A percentile compares a stretch with the other conserved stretches of the same genome.
These are phyloP conservation scores for Colletotrichum simmondsii DNA, from an alignment of 2,329 filamentous ascomycete genomes.

Conservation along the genomic window DNA sequence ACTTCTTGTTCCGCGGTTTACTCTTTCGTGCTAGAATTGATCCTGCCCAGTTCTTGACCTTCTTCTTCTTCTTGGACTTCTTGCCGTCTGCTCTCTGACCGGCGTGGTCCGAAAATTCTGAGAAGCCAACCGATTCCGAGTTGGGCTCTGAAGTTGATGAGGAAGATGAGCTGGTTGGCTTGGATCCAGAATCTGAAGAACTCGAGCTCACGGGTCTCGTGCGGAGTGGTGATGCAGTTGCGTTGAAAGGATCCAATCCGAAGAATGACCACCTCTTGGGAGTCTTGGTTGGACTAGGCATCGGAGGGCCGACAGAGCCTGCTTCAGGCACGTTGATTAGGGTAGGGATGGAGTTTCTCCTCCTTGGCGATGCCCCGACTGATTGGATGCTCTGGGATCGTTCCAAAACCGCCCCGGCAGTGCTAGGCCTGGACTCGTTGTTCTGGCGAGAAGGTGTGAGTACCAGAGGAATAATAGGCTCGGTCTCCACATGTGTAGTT, in stretches of 20 bases:
- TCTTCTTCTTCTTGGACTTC: constrained; percentile 71
- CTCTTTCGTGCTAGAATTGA: constrained; percentile 73
- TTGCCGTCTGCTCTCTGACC: constrained; percentile 44
- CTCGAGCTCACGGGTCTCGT: constrained; percentile 58
- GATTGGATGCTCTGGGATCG: constrained; percentile 52
- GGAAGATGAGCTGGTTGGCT: constrained; percentile 33
- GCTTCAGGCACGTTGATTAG: constrained; percentile 55
- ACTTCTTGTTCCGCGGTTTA: constrained; percentile 57
- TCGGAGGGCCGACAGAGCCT: constrained; percentile 44
- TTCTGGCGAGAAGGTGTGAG: constrained; percentile 53
- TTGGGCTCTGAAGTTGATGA: constrained; percentile 50
- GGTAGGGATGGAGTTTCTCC: constrained; percentile 70
- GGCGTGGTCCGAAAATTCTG: constrained; percentile 39
- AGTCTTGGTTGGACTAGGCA: constrained; percentile 61
- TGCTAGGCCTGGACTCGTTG: constrained; percentile 71
- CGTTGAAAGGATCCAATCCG: constrained; percentile 65
- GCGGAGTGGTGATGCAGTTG: constrained; percentile 58
- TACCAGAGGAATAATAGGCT: constrained; percentile 41
- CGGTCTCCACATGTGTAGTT: constrained; percentile 25
- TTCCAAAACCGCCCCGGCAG: constrained; percentile 77
- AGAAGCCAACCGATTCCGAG: constrained; percentile 39
- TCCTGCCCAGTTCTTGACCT: constrained; percentile 79
- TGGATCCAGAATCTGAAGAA: constrained; percentile 52
- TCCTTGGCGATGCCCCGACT: constrained; percentile 52
- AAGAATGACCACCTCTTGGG: constrained; percentile 73